phyloP scores from a whole-genome alignment of 441 rosid species.

The Daphne laureola region DNA sequence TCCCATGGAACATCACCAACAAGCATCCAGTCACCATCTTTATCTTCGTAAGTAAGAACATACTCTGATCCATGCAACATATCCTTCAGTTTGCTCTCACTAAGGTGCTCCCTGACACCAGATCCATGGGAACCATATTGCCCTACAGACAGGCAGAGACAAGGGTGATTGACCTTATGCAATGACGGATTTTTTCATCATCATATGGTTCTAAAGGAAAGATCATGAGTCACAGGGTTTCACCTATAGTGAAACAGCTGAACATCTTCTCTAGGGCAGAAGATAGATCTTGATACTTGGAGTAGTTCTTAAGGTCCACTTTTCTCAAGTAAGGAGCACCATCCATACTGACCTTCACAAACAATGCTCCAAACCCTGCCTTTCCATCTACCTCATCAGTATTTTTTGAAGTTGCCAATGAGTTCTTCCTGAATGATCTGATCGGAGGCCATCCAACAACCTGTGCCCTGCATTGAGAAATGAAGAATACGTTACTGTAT shows the following conservation, averaged over 20 bases:
- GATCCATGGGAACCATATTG: constrained; percentile 55
- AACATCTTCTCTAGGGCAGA: constrained; percentile 69
- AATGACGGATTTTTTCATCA: constrained; percentile 5
- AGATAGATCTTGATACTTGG: constrained; percentile 46
- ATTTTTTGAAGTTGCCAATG: constrained; percentile 52
- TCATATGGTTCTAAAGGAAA: no score
- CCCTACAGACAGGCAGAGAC: constrained; percentile 28
- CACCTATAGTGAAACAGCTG: constrained; percentile 61
- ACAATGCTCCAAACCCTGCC: constrained; percentile 35
- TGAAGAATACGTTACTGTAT: not conserved
- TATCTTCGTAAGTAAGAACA: constrained; percentile 64
- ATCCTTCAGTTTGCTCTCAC: constrained; percentile 52
- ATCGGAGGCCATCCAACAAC: constrained; percentile 83
- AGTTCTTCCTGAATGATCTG: constrained; percentile 54
- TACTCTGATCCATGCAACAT: constrained; percentile 58
- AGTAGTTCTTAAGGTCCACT: constrained; percentile 50
- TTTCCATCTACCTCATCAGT: constrained; percentile 54
- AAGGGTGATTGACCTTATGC: constrained; percentile 15
- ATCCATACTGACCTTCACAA: constrained; percentile 69
- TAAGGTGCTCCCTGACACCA: constrained; percentile 41
- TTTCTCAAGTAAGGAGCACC: constrained; percentile 70
- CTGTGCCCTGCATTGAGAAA: constrained; percentile 41
- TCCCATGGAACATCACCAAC: constrained; percentile 79
- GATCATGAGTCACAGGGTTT: constrained; percentile 7
- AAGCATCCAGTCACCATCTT: constrained; percentile 73